Evolutionary conservation across 2,329 filamentous ascomycete species (phyloP).

Genomic region (Clarireedia hainanense): DNA sequence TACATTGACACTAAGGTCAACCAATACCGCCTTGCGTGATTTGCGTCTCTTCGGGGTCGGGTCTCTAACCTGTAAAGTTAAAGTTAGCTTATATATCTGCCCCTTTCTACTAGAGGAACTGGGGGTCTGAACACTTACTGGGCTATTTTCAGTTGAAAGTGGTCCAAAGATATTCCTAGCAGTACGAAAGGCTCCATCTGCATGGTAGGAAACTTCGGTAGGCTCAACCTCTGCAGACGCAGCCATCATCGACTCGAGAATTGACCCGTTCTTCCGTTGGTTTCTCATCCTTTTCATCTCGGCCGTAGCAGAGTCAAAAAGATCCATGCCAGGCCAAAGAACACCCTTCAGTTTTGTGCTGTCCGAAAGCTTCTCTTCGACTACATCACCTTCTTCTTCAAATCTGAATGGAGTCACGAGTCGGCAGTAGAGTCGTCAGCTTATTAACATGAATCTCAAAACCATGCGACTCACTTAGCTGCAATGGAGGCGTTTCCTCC

Average conservation of each 20-base stretch:
- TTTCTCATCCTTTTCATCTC: conserved; percentile 68
- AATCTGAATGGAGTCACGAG: conserved; percentile 21
- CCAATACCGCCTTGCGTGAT: conserved; percentile 18
- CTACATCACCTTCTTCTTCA: conserved; percentile 13
- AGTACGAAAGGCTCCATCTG: conserved; percentile 42
- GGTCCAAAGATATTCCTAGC: conserved; percentile 52
- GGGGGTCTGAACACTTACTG: conserved; percentile 34
- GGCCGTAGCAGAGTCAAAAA: conserved; percentile 72
- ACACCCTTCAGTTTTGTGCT: conserved; percentile 54
- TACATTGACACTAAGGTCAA: conserved; percentile 21
- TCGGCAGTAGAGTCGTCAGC: conserved; percentile 7
- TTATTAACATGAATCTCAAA: neutral
- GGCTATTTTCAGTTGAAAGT: conserved; percentile 44
- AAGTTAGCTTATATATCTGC: neutral
- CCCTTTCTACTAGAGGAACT: too few relatives aligned
- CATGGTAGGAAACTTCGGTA: conserved; percentile 55
- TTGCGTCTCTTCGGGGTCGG: conserved; percentile 26
- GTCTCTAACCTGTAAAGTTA: conserved; percentile 7
- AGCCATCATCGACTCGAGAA: conserved; percentile 57
- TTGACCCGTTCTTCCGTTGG: conserved; percentile 67
- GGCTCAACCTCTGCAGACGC: conserved; percentile 57
- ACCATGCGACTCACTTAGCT: conserved; percentile 15
- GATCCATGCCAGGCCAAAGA: conserved; percentile 69
- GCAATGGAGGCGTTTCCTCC: conserved; percentile 11
- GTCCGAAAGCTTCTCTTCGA: conserved; percentile 21